phyloP scores from a whole-genome alignment of 257 asterid genomes.

The Capsicum pubescens region DNA sequence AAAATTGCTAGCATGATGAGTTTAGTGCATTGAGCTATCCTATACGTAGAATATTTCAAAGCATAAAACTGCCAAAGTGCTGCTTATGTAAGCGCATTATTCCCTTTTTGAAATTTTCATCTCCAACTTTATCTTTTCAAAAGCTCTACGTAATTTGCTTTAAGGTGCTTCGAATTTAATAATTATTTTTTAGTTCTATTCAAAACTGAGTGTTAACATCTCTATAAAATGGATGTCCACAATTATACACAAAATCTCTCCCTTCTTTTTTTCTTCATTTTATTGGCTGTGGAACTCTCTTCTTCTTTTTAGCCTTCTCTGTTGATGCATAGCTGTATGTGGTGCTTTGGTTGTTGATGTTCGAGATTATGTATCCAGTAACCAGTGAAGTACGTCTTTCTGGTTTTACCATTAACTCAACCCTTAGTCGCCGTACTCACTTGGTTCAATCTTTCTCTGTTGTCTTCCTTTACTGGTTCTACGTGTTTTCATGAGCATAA shows the following conservation, averaged over 20 bases:
- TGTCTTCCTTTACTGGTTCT: constrained; percentile 59
- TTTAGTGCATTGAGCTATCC: neutral
- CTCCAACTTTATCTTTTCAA: neutral
- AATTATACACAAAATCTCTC: neutral
- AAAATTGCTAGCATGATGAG: neutral
- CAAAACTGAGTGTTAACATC: neutral
- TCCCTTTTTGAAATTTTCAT: neutral
- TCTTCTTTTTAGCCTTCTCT: neutral
- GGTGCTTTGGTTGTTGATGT: constrained; percentile 22
- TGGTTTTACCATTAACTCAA: constrained; percentile 48
- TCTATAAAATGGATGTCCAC: neutral
- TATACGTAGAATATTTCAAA: neutral
- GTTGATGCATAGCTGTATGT: constrained; percentile 32
- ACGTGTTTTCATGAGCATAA: constrained; percentile 46
- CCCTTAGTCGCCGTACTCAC: constrained; percentile 47
- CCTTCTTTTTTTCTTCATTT: neutral
- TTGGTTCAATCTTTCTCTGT: constrained; percentile 41
- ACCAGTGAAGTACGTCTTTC: constrained; percentile 31
- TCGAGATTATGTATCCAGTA: constrained; percentile 45
- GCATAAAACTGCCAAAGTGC: neutral
- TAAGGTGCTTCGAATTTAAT: neutral
- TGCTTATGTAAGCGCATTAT: neutral
- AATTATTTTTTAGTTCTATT: neutral
- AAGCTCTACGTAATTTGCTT: constrained; percentile 11
- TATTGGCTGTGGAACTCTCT: neutral